Evolutionary conservation across 129 eudicot genomes (phyloP), one percentile per base, ranked within the genome.

Genomic region (Chrysanthemum lavandulifolium): DNA sequence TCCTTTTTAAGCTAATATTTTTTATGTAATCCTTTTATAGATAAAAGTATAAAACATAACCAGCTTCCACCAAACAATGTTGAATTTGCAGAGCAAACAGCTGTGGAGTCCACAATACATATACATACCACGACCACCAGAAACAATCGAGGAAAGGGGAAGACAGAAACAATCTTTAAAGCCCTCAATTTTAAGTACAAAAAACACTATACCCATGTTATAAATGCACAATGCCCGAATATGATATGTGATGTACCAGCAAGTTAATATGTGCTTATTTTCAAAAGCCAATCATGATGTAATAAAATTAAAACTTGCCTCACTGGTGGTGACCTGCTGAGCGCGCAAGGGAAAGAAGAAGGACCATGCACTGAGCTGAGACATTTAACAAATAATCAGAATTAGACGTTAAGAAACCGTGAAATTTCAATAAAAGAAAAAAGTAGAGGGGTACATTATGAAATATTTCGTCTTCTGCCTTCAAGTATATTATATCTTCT

Each of bases 401-500:
- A 50, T 13, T 52, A 0, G 5, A 56, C 50, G 21, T 21, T 47
- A 40, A 47, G 8, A 7, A 55, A 50, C 10, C 4, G 13, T 45
- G 11, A 2, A 15, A 1, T 13, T 27, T 29, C 27, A 21, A 27
- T 27, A 60, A 5, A n/a, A 51, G 63, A 53, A 21, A 33, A 43
- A 66, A 27, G 21, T 0, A 68, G 58, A 47, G 6, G 49, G 31
- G 45, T 72, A 93, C 98, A 89, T 94, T 78, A 49, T 82, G 86
- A 61, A 94, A 86, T 53, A 90, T 68, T 83, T 95, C 97, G 21
- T 95, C 99, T 76, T 94, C 96, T 29, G 88, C 79, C 84, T 90
- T 94, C 47, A 69, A 23, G 76, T 84, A 94, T 15, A 90, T 82
- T 65, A 90, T 76, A 75, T 78, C 85, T 66, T 94, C 96, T 15